Conservation (phyloP, 2,329 filamentous ascomycete species). For the Aspergillus flavus region DNA sequence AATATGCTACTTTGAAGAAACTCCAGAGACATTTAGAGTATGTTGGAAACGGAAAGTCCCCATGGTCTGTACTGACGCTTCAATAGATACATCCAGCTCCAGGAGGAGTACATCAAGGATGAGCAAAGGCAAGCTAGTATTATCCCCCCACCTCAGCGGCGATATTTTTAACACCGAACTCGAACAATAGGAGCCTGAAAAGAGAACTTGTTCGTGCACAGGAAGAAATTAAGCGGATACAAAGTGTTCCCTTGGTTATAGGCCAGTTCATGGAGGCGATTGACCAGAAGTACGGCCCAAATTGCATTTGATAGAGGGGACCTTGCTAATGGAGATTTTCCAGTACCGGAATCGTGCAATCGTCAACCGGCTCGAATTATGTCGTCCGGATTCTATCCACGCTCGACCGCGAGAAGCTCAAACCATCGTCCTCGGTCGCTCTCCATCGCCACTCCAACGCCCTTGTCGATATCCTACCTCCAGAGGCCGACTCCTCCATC, state of each 20-base stretch:
- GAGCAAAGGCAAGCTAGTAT: conserved; percentile 73
- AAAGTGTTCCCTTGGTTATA: conserved; percentile 96
- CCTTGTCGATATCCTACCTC: conserved; percentile 96
- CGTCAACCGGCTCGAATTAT: conserved; percentile 97
- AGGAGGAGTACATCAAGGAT: conserved; percentile 99
- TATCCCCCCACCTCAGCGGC: not conserved
- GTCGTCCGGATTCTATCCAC: conserved; percentile 98
- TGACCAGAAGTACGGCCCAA: conserved; percentile 80
- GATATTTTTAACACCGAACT: conserved; percentile 14
- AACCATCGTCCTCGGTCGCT: conserved; percentile 95
- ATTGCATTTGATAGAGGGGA: not conserved
- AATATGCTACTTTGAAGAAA: conserved; percentile 95
- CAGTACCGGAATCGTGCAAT: conserved; percentile 97
- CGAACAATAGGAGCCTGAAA: conserved; percentile 75
- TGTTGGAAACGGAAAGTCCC: conserved; percentile 29
- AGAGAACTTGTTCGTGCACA: conserved; percentile 95
- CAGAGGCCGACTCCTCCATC: conserved; percentile 97
- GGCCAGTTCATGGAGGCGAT: conserved; percentile 99
- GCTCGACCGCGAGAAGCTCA: conserved; percentile 95
- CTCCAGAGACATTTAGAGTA: conserved; percentile 95
- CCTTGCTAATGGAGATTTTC: conserved; percentile 14
- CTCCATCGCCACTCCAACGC: conserved; percentile 98
- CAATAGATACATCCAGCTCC: conserved; percentile 84
- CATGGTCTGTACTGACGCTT: conserved; percentile 21
- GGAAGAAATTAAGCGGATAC: conserved; percentile 99